phyloP scores from a whole-genome alignment of 176 grass and related monocot genomes.

The Chrysopogon serrulatus region DNA sequence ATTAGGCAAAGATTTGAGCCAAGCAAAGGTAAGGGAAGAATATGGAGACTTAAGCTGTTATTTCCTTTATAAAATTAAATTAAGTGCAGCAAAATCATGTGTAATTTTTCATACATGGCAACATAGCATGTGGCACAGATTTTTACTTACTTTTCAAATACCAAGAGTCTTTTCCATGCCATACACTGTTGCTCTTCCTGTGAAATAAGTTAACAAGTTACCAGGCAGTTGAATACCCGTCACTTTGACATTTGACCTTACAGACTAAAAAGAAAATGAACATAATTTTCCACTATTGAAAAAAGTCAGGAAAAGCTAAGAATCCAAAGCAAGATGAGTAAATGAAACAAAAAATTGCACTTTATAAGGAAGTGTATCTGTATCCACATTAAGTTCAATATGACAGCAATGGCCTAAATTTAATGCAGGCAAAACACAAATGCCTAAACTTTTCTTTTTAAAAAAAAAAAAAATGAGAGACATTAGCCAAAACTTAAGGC shows the following conservation, averaged over 20 bases:
- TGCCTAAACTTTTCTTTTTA: not conserved
- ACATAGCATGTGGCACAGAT: slow-evolving; percentile 6
- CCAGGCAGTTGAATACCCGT: slow-evolving; percentile 17
- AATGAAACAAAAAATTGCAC: slow-evolving; percentile 15
- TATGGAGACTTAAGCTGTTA: slow-evolving; percentile 4
- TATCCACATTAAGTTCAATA: not conserved
- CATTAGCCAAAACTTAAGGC: not conserved
- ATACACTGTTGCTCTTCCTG: slow-evolving; percentile 94
- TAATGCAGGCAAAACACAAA: slow-evolving; percentile 3
- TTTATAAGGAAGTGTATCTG: not conserved
- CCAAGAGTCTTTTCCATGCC: slow-evolving; percentile 85
- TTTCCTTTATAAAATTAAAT: not conserved
- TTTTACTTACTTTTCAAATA: slow-evolving; percentile 88
- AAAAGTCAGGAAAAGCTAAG: not conserved
- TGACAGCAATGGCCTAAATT: not conserved
- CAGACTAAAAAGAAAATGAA: slow-evolving; percentile 11
- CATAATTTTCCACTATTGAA: not conserved
- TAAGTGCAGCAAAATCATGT: not conserved
- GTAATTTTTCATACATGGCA: not conserved
- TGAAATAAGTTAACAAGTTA: slow-evolving; percentile 35
- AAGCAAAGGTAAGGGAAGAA: not conserved
- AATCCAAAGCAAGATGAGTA: slow-evolving; percentile 16
- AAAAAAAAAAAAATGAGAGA: no score
- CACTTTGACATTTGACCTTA: slow-evolving; percentile 13
- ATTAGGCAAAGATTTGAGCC: not conserved